These are phyloP conservation scores for Pleurotus tuoliensis DNA, from an alignment of 768 basidiomycete species.

Conservation along the genomic window DNA sequence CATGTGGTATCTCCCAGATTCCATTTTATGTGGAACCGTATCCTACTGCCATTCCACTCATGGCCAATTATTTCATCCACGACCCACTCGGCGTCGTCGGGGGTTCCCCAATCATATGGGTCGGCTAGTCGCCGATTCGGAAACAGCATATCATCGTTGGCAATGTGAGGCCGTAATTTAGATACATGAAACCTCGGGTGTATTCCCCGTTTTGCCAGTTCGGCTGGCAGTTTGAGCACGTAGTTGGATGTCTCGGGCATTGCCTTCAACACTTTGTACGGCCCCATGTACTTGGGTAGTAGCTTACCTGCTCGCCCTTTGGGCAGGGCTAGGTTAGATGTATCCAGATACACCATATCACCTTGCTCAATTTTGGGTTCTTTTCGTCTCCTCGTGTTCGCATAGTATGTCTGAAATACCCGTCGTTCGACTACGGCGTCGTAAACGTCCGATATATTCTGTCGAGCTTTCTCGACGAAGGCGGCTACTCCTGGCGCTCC, in stretches of 20 bases:
- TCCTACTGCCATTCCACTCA: conserved; percentile 9
- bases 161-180: conserved; percentile 22
- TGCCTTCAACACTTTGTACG: conserved; percentile 23
- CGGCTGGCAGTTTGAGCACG: conserved; percentile 21
- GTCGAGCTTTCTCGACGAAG: conserved; percentile 20
- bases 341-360: conserved; percentile 30
- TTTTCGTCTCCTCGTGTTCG: conserved; percentile 19
- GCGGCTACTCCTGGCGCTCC: conserved; percentile 16
- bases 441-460: conserved; percentile 8
- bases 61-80: conserved; percentile 31
- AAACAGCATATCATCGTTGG: conserved; percentile 30
- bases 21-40: conserved; percentile 27
- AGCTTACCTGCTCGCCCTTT: conserved; percentile 30
- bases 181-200: conserved; percentile 31
- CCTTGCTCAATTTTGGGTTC: conserved; percentile 16
- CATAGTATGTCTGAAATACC: conserved; percentile 23
- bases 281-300: conserved; percentile 34
- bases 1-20: conserved; percentile 28
- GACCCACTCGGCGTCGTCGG: conserved; percentile 29
- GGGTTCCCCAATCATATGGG: conserved; percentile 32
- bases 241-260: conserved; percentile 21
- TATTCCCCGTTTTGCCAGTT: conserved; percentile 20
- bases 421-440: conserved; percentile 31
- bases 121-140: conserved; percentile 21
- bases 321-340: conserved; percentile 29